These are phyloP conservation scores for Colletotrichum nymphaeae DNA, from an alignment of 2,329 filamentous ascomycete species.

Conservation along the genomic window DNA sequence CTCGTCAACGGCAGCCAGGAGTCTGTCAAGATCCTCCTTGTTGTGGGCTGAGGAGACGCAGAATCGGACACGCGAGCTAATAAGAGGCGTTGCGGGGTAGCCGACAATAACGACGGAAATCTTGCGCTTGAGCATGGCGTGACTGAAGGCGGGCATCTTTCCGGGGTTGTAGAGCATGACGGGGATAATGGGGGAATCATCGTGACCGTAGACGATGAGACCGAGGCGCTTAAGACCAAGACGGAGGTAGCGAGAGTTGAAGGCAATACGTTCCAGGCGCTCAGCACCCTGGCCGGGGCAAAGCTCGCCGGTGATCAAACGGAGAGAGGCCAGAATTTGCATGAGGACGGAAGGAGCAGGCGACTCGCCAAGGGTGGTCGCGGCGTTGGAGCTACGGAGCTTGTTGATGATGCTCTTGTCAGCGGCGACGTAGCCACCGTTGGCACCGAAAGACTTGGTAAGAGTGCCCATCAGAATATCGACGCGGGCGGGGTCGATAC, in stretches of 20 bases:
- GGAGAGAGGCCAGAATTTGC: constrained; percentile 89
- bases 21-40: constrained; percentile 95
- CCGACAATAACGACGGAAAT: constrained; percentile 98
- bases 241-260: constrained; percentile 98
- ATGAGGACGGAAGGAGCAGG: constrained; percentile 88
- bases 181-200: constrained; percentile 97
- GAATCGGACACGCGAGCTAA: constrained; percentile 94
- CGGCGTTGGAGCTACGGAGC: constrained; percentile 86
- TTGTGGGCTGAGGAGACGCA: constrained; percentile 97
- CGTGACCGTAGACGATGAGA: constrained; percentile 96
- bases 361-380: constrained; percentile 87
- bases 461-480: constrained; percentile 98
- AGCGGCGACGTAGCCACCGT: constrained; percentile 93
- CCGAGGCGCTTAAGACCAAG: constrained; percentile 96
- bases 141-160: constrained; percentile 98
- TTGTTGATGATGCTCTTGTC: constrained; percentile 94
- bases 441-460: constrained; percentile 98
- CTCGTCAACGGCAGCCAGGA: constrained; percentile 91
- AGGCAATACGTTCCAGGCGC: constrained; percentile 92
- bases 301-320: constrained; percentile 89
- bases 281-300: constrained; percentile 94
- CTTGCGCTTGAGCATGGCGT: constrained; percentile 98
- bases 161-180: constrained; percentile 97
- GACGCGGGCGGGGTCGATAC: constrained; percentile 85
- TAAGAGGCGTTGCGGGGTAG: constrained; percentile 94